Evolutionary conservation across 352 stramenopile genomes (phyloP).

Genomic region (Pelagophyceae sp.): DNA sequence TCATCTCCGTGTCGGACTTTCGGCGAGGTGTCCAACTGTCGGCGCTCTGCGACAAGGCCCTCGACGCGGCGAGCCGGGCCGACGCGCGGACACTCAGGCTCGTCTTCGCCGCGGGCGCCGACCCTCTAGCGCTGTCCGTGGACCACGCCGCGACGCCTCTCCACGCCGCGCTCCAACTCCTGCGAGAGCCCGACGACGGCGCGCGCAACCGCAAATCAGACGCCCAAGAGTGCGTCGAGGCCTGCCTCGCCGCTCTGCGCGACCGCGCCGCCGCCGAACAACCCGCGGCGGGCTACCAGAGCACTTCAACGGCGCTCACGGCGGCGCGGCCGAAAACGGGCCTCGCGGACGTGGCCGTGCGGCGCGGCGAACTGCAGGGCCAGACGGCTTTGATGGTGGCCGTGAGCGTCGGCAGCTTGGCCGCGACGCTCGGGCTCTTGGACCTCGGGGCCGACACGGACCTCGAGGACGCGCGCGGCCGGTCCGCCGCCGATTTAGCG

Average conservation of each 20-base stretch:
- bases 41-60: neutral
- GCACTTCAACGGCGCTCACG: neutral
- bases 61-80: neutral
- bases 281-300: too few relatives aligned
- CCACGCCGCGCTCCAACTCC: neutral
- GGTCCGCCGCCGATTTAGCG: neutral
- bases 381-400: conserved; percentile 11
- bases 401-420: neutral
- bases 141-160: neutral
- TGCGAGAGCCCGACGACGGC: too few relatives aligned
- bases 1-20: neutral
- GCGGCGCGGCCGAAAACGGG: neutral
- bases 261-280: neutral
- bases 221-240: neutral
- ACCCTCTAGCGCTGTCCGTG: neutral
- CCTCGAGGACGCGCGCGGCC: neutral
- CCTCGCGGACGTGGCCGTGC: neutral
- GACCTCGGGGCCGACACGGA: neutral
- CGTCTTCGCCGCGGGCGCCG: conserved; percentile 5
- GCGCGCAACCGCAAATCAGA: too few relatives aligned
- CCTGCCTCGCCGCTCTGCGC: neutral
- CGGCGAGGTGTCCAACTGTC: neutral
- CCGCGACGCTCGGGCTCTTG: neutral
- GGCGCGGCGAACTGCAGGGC: neutral
- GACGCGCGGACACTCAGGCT: neutral